These are phyloP conservation scores for Krasilnikovozyma curviuscula DNA, from an alignment of 768 basidiomycete species.

Conservation along the genomic window DNA sequence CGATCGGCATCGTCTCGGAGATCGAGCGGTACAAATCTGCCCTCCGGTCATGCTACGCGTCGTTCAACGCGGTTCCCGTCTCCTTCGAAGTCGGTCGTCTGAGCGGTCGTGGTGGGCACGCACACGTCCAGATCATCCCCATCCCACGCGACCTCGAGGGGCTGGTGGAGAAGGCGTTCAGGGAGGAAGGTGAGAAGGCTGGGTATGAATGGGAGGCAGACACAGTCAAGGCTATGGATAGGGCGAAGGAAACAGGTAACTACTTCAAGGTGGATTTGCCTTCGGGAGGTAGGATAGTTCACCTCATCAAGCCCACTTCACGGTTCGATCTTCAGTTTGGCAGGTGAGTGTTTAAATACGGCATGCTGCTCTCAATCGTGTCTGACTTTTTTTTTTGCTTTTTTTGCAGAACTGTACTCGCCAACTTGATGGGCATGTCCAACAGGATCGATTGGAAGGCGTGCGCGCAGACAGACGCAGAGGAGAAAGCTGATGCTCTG, in stretches of 20 bases:
- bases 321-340: slow-evolving; percentile 87
- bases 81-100: slow-evolving; percentile 75
- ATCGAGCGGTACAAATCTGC: slow-evolving; percentile 64
- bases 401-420: slow-evolving; percentile 52
- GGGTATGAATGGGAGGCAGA: slow-evolving; percentile 62
- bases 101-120: slow-evolving; percentile 67
- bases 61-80: slow-evolving; percentile 47
- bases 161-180: slow-evolving; percentile 51
- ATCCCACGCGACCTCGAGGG: slow-evolving; percentile 44
- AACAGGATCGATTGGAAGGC: slow-evolving; percentile 82
- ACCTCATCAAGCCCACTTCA: slow-evolving; percentile 54
- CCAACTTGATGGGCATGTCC: slow-evolving; percentile 50
- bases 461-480: slow-evolving; percentile 61
- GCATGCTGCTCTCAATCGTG: not conserved
- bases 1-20: slow-evolving; percentile 56
- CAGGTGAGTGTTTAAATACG: slow-evolving; percentile 37
- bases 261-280: slow-evolving; percentile 89
- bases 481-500: slow-evolving; percentile 64
- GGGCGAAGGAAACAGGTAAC: slow-evolving; percentile 32
- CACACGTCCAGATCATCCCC: slow-evolving; percentile 64
- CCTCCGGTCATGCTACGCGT: slow-evolving; percentile 49
- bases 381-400: not conserved
- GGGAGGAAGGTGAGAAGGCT: slow-evolving; percentile 42
- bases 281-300: slow-evolving; percentile 63
- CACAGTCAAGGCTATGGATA: slow-evolving; percentile 41